phyloP scores from a whole-genome alignment of 495 filamentous ascomycete species.

The Penicillium tannophilum region DNA sequence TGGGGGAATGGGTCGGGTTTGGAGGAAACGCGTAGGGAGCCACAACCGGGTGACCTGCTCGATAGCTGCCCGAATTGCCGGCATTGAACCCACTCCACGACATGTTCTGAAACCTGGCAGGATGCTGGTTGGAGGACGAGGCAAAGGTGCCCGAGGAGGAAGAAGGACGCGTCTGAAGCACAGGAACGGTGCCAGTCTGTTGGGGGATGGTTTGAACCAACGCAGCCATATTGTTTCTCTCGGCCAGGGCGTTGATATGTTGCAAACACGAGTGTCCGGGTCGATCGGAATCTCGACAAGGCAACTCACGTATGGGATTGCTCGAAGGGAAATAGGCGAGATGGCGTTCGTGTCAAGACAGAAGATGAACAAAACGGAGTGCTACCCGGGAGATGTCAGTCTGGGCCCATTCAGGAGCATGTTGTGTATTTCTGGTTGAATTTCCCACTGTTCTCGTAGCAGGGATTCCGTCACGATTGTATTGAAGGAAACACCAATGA shows the following conservation, averaged over 20 bases:
- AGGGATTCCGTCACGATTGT: background rate
- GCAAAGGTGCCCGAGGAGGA: constrained; percentile 60
- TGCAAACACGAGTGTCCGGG: constrained; percentile 23
- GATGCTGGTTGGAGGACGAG: constrained; percentile 40
- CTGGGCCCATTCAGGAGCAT: constrained; percentile 1
- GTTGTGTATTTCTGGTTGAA: background rate
- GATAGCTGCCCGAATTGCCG: constrained; percentile 62
- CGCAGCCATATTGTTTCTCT: constrained; percentile 73
- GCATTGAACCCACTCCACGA: constrained; percentile 68
- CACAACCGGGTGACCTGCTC: constrained; percentile 64
- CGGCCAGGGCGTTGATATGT: constrained; percentile 23
- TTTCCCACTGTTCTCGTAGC: background rate
- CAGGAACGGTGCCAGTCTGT: constrained; percentile 75
- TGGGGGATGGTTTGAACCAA: constrained; percentile 88
- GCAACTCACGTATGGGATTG: constrained; percentile 21
- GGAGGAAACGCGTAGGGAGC: constrained; percentile 90
- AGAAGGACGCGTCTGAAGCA: constrained; percentile 81
- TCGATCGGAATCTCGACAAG: constrained; percentile 27
- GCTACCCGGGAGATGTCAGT: constrained; percentile 23
- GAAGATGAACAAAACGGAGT: constrained; percentile 21
- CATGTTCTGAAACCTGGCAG: constrained; percentile 56
- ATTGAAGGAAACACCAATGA: background rate
- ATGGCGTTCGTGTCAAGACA: background rate
- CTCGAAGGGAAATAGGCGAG: background rate
- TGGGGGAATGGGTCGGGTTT: constrained; percentile 57